A percentile compares a stretch with the other conserved stretches of the same genome.
Evolutionary conservation across 495 filamentous ascomycete genomes (phyloP).

Genomic region (Penicillium goetzii): DNA sequence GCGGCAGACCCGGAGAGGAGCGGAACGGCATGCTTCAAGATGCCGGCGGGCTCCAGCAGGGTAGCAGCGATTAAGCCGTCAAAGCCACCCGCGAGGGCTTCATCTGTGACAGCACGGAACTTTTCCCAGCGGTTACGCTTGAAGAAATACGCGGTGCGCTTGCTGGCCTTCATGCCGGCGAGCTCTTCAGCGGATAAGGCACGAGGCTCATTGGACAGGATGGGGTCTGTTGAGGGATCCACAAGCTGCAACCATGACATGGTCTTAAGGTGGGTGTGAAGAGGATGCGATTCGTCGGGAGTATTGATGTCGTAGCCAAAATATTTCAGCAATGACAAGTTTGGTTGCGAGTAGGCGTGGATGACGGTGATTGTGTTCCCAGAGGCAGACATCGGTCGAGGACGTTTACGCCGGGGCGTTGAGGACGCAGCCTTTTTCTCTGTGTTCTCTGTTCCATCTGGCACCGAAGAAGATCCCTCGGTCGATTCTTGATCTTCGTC

Average conservation of each 20-base stretch:
- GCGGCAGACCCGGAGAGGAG: conserved; percentile 81
- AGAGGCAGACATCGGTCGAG: conserved; percentile 52
- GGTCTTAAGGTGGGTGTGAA: conserved; percentile 77
- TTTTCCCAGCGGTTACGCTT: conserved; percentile 83
- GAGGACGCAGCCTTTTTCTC: conserved; percentile 22
- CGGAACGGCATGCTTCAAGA: conserved; percentile 74
- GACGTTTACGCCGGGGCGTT: conserved; percentile 31
- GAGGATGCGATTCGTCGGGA: conserved; percentile 72
- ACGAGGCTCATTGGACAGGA: conserved; percentile 65
- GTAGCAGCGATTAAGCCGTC: conserved; percentile 81
- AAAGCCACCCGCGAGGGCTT: conserved; percentile 74
- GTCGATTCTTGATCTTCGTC: conserved; percentile 29
- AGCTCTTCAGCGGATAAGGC: conserved; percentile 57
- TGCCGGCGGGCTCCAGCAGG: conserved; percentile 74
- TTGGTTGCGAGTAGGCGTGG: conserved; percentile 88
- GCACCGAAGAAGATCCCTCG: conserved; percentile 19
- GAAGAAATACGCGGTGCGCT: conserved; percentile 77
- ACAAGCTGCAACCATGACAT: conserved; percentile 90
- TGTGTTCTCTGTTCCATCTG: conserved; percentile 12
- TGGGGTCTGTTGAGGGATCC: conserved; percentile 69
- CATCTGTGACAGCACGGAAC: conserved; percentile 67
- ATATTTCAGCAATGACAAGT: conserved; percentile 82
- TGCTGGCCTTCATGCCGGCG: conserved; percentile 69
- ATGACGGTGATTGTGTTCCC: conserved; percentile 87
- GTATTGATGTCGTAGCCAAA: conserved; percentile 76